Evolutionary conservation across 768 basidiomycete genomes (phyloP).

Genomic region (Kwoniella sp.): DNA sequence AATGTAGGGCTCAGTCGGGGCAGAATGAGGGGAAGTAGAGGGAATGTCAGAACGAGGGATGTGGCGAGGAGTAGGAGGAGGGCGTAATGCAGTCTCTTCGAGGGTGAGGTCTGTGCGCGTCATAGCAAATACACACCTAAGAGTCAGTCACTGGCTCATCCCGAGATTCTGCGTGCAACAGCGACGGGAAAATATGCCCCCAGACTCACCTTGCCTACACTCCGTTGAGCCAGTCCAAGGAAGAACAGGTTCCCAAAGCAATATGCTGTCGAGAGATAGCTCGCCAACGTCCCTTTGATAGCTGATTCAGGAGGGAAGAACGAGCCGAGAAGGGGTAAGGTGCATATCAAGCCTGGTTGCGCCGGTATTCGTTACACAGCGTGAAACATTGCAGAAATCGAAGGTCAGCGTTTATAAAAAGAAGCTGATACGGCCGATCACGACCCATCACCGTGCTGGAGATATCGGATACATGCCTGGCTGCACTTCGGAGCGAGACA

Average conservation of each 20-base stretch:
- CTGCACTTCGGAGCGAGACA: too few species aligned
- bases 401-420: background rate
- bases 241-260: conserved; percentile 70
- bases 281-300: conserved; percentile 65
- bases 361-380: too few species aligned
- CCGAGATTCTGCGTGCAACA: background rate
- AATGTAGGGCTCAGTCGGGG: conserved; percentile 68
- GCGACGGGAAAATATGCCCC: background rate
- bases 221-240: conserved; percentile 68
- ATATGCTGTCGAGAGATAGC: conserved; percentile 66
- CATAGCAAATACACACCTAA: background rate
- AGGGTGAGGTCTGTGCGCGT: conserved; percentile 40
- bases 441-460: too few species aligned
- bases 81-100: conserved; percentile 33
- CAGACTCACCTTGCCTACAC: conserved; percentile 38
- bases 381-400: too few species aligned
- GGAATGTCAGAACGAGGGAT: conserved; percentile 62
- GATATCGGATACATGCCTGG: too few species aligned
- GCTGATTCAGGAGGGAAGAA: conserved; percentile 65
- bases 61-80: conserved; percentile 60
- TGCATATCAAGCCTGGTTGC: conserved; percentile 77
- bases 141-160: too few species aligned
- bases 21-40: conserved; percentile 63
- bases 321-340: conserved; percentile 76
- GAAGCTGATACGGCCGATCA: background rate